These are phyloP conservation scores for Teratosphaeria nubilosa DNA, from an alignment of 2,329 filamentous ascomycete species.

Conservation along the genomic window DNA sequence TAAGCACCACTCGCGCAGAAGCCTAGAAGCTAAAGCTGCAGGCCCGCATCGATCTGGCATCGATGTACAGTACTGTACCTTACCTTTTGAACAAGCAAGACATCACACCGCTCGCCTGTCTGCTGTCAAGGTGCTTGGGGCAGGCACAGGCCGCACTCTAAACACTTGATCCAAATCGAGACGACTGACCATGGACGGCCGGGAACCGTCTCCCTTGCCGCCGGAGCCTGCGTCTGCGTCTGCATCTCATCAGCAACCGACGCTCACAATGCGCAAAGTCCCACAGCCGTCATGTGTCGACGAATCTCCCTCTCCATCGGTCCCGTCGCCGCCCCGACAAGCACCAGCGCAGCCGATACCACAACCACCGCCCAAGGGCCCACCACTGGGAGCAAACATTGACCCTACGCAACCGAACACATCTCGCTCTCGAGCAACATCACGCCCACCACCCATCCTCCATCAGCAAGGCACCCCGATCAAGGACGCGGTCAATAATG, in stretches of 20 bases:
- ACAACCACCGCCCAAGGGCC: not conserved
- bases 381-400: not conserved
- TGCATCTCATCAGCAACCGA: not conserved
- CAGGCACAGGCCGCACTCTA: not conserved
- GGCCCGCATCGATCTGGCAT: not conserved
- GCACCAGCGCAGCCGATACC: not conserved
- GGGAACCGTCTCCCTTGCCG: constrained; percentile 6
- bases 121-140: not conserved
- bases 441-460: not conserved
- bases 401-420: not conserved
- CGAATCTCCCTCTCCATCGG: not conserved
- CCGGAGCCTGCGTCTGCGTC: constrained; percentile 3
- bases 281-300: not conserved
- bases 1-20: not conserved
- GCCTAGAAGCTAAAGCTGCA: not conserved
- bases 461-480: constrained; percentile 31
- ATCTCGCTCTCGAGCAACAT: not conserved
- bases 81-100: not conserved
- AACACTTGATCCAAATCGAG: not conserved
- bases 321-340: not conserved
- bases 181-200: constrained; percentile 1
- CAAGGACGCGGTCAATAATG: constrained; percentile 48
- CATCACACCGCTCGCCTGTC: constrained; percentile 1
- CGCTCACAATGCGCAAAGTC: not conserved
- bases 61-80: no score